phyloP scores from a whole-genome alignment of 345 rosid genomes.

The Hevea brasiliensis region DNA sequence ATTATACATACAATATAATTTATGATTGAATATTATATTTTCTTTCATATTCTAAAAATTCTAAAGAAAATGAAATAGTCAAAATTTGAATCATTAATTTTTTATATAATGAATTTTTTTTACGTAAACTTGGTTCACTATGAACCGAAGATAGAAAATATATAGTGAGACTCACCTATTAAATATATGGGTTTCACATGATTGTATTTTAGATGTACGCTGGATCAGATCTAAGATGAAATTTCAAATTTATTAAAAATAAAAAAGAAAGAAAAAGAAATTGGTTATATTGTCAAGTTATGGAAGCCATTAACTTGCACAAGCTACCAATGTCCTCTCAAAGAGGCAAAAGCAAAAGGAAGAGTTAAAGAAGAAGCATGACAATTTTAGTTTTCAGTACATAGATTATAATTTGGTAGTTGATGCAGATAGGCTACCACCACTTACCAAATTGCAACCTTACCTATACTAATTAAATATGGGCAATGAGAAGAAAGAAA shows the following conservation, averaged over 20 bases:
- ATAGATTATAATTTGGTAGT: slow-evolving; percentile 1
- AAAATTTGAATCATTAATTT: no score
- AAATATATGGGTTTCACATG: no score
- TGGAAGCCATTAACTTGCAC: background rate
- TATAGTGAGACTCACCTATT: no score
- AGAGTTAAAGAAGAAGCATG: background rate
- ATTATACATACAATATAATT: no score
- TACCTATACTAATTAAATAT: slow-evolving; percentile 25
- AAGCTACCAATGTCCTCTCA: background rate
- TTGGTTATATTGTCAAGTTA: background rate
- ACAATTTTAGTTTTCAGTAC: background rate
- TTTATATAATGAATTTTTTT: no score
- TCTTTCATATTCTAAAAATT: no score
- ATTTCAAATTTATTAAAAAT: background rate
- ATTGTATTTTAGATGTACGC: no score
- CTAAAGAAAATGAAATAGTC: no score
- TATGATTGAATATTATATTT: no score
- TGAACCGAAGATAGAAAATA: no score
- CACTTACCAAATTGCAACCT: slow-evolving; percentile 39
- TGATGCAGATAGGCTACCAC: slow-evolving; percentile 31
- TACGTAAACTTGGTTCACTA: no score
- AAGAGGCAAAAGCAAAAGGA: background rate
- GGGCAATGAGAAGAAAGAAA: background rate
- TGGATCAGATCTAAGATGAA: no score
- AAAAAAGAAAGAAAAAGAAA: background rate